Evolutionary conservation across 768 basidiomycete genomes (phyloP), one percentile per base, ranked within the genome.

Genomic region (Serendipita sp.): DNA sequence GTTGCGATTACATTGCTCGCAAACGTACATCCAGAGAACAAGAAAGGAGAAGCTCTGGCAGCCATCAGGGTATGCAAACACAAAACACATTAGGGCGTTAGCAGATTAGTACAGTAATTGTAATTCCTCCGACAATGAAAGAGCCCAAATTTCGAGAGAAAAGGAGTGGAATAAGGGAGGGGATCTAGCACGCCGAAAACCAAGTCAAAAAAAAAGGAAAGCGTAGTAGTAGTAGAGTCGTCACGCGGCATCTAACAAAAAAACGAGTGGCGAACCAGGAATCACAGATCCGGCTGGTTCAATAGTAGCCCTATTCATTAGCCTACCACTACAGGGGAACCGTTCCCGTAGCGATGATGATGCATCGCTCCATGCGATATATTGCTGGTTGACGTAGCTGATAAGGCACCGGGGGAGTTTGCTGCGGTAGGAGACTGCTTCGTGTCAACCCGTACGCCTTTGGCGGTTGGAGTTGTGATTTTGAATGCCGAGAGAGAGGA

Each of bases 261-360:
- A 24, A 53, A 53, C n/a, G 18, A 53, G 48, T 10, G 48, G 10
- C 48, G n/a, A n/a, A 7, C 7, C 18, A 53, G 48, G 48, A 51
- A 51, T 51, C 30, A 18, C 48, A 51, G 48, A 41, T 41, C 38
- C 38, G 1, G 38, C 38, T 41, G 38, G 38, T 41, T 41, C 48
- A 5, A 51, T 51, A 16, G 48, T 32, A n/a, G 48, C 8, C 18
- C 30, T 7, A 5, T 5, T 1, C 8, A 41, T 32, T n/a, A 60
- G 35, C 56, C 34, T 24, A 60, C 56, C 4, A 60, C 28, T 28
- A 60, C 56, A 28, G 56, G 56, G 16, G 56, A 60, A 28, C 24
- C 34, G 32, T 60, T 60, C 28, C 56, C 56, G 35, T 60, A 60
- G 34, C 56, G 56, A 35, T 60, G 56, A 60, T 60, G 56, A n/a